Evolutionary conservation across 1,284 basidiomycete genomes (phyloP), one percentile per base, ranked within the genome.

Genomic region (Trichosporon ovoides): DNA sequence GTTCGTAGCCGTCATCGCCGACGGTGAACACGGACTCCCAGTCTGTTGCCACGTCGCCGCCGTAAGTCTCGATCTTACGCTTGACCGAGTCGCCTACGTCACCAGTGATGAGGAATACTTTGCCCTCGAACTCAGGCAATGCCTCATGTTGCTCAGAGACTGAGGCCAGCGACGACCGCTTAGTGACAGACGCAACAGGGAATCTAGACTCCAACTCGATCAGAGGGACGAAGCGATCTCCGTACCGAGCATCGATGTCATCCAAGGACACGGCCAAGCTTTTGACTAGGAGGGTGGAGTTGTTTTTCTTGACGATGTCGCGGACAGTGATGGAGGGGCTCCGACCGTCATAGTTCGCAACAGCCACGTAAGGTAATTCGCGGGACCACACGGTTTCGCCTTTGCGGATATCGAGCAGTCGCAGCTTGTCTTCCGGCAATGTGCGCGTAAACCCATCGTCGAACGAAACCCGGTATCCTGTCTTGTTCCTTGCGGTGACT

Each of bases 1-100:
- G 24, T 20, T 55, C 46, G 43, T 57, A 55, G 11, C 28, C n/a
- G 28, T 53, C 33, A 33, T 52, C 49, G 7, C 13, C 12, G 37
- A 59, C 43, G 11, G 40, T 70, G 67, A 89, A 81, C n/a, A 91
- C 70, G n/a, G 79, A 79, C 13, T 80, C 76, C 83, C 88, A 86
- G 58, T 87, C 83, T 11, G 85, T 82, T 19, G 86, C 71, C 4
- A 89, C 79, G 2, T 74, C 71, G 3, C 86, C 90, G 0, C 87
- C 88, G 16, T 80, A 72, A 3, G 68, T 69, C 62, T 78, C 80
- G 64, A 91, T 83, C 1, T 72, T 73, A 7, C 64, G 66, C 64
- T 81, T 70, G 20, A 84, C 13, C 1, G n/a, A 14, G 54, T 56
- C 31, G 18, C 18, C n/a, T 7, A 34, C 52, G 14, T 38, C 48